These are phyloP conservation scores for Colletotrichum sp. DNA, from an alignment of 2,329 filamentous ascomycete species.

Conservation along the genomic window DNA sequence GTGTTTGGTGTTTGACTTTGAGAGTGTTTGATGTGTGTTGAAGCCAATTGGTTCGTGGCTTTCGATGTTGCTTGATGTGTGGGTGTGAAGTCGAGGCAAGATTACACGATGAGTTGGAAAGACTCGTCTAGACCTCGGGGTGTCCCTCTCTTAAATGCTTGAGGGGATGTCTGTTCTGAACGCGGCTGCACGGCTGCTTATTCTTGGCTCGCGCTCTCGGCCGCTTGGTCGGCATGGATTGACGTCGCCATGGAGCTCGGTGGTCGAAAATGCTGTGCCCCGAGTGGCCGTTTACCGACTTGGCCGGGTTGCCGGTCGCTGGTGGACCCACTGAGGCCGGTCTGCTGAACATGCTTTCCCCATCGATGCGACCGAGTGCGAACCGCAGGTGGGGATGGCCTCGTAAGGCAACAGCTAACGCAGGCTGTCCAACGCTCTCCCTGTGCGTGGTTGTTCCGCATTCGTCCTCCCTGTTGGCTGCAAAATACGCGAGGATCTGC, in stretches of 20 bases:
- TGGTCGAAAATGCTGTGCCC: slow-evolving; percentile 19
- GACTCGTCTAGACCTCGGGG: not conserved
- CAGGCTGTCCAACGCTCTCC: not conserved
- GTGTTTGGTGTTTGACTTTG: not conserved
- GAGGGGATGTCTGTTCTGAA: not conserved
- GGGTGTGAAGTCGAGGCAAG: not conserved
- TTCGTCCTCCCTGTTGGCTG: not conserved
- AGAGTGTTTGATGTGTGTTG: not conserved
- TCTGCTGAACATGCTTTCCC: slow-evolving; percentile 1
- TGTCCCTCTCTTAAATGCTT: slow-evolving; percentile 14
- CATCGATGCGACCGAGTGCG: not conserved
- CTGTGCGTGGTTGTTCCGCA: not conserved
- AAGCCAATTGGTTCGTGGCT: not conserved
- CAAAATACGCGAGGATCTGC: slow-evolving; percentile 15
- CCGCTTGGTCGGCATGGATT: slow-evolving; percentile 21
- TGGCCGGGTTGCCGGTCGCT: slow-evolving; percentile 12
- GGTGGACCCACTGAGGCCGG: slow-evolving; percentile 13
- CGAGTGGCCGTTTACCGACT: slow-evolving; percentile 20
- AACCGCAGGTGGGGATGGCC: slow-evolving; percentile 10
- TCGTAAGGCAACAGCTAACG: slow-evolving; percentile 19
- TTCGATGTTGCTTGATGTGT: not conserved
- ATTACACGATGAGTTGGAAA: not conserved
- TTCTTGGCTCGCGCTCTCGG: slow-evolving; percentile 7
- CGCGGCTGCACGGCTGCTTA: slow-evolving; percentile 10
- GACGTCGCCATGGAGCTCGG: slow-evolving; percentile 5